These are phyloP conservation scores for Metarhizium album DNA, from an alignment of 2,329 filamentous ascomycete genomes.

Conservation along the genomic window DNA sequence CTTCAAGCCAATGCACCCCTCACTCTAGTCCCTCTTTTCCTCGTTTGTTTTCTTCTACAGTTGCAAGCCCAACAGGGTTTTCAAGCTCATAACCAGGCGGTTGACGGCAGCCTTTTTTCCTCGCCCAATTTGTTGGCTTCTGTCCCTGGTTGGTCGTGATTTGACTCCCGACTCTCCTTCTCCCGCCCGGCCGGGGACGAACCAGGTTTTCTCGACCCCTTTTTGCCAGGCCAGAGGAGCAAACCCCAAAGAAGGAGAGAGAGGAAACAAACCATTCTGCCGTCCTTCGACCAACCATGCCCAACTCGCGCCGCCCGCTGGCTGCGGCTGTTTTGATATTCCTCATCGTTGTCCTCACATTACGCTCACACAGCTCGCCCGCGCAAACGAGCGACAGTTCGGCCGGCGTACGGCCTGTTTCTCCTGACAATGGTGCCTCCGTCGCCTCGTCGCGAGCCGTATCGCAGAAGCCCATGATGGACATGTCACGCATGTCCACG, in stretches of 20 bases:
- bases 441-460: constrained; percentile 4
- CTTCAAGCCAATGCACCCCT: neutral
- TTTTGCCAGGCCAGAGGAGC: neutral
- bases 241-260: neutral
- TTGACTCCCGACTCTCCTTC: too few relatives aligned
- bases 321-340: constrained; percentile 59
- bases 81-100: too few relatives aligned
- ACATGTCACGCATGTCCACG: constrained; percentile 61
- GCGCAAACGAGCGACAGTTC: neutral
- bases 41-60: neutral
- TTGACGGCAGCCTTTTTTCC: too few relatives aligned
- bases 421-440: constrained; percentile 11
- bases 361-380: constrained; percentile 39
- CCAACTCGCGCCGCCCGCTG: constrained; percentile 68
- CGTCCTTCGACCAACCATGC: constrained; percentile 44
- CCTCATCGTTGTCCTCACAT: constrained; percentile 57
- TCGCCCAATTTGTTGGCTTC: too few relatives aligned
- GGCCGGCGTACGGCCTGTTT: constrained; percentile 9
- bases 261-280: neutral
- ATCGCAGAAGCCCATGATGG: constrained; percentile 45
- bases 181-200: too few relatives aligned
- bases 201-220: neutral
- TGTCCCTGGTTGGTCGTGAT: too few relatives aligned
- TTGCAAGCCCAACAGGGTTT: too few relatives aligned
- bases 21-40: neutral